Evolutionary conservation across 176 grass and related monocot genomes (phyloP), one percentile per base, ranked within the genome.

Genomic region (Olyra latifolia): DNA sequence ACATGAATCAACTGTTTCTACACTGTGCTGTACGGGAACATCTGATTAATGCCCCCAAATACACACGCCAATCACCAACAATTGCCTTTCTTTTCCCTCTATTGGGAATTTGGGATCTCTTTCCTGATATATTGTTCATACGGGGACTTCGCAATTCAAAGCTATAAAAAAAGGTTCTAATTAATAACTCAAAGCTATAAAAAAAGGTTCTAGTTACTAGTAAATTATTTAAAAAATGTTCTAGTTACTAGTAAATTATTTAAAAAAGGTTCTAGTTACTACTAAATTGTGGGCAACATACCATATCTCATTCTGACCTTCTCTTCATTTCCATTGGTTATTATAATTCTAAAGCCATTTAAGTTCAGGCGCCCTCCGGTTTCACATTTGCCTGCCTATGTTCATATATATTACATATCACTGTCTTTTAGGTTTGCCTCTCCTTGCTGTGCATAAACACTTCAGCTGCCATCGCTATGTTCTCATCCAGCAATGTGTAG

Each of bases 401-500:
- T 41, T 40, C 0, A 71, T 25, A 11, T 25, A 6, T 4, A 0
- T 45, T 25, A 6, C 2, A 0, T 45, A 0, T 8, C 13, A 2
- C 22, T 59, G 16, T 32, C 3, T 50, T 79, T 79, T 40, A 88
- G 86, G 67, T 57, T 24, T 54, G 3, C 45, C 5, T 76, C 54
- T n/a, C 9, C 25, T 52, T 6, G 47, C 2, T 41, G 19, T 14
- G 25, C 17, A 50, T 30, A 35, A 27, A 27, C 1, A 24, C 40
- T 65, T 46, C 56, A 65, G 19, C 48, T 64, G 13, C 17, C 50
- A 14, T 43, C 43, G 15, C 70, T 80, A 89, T 89, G 82, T 69
- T 66, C 58, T 35, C 73, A 28, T 7, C 23, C 39, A 65, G 55
- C 71, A 77, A 85, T 82, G 87, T 47, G 22, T 85, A 89, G 78